Percentiles rank a stretch among this genome's conserved stretches.
Conservation (phyloP, 202 grass and related monocot species). For the Schoenoplectus tabernaemontani region DNA sequence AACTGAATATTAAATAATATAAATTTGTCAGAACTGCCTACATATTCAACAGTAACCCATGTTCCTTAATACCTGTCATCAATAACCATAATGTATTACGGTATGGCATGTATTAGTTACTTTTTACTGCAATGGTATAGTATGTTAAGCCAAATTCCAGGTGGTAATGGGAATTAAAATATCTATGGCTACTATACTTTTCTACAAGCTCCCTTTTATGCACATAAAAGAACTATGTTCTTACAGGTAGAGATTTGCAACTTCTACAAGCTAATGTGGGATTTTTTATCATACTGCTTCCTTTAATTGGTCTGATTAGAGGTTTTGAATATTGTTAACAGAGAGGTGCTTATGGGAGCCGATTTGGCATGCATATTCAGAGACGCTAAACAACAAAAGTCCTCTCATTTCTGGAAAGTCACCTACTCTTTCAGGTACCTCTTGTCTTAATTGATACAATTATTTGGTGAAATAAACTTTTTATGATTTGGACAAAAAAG, state of each 20-base stretch:
- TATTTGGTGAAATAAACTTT: background rate
- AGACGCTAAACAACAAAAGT: constrained; percentile 59
- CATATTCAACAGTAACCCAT: background rate
- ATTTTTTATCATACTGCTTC: background rate
- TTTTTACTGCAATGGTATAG: background rate
- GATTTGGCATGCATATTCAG: constrained; percentile 46
- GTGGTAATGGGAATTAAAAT: background rate
- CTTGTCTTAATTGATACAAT: background rate
- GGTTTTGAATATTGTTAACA: constrained; percentile 13
- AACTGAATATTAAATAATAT: background rate
- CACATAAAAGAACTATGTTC: background rate
- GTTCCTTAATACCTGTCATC: background rate
- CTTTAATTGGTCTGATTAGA: background rate
- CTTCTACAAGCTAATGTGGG: background rate
- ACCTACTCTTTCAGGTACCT: constrained; percentile 50
- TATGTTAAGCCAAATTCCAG: background rate
- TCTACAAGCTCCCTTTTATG: background rate
- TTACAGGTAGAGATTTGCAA: background rate
- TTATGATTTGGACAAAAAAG: constrained; percentile 2
- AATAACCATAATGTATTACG: background rate
- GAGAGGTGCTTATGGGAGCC: constrained; percentile 54
- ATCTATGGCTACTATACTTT: background rate
- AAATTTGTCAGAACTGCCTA: background rate
- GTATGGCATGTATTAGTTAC: background rate
- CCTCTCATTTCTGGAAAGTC: constrained; percentile 39